Conservation (phyloP, 148 eudicot genomes). For the Suaeda aralocaspica region DNA sequence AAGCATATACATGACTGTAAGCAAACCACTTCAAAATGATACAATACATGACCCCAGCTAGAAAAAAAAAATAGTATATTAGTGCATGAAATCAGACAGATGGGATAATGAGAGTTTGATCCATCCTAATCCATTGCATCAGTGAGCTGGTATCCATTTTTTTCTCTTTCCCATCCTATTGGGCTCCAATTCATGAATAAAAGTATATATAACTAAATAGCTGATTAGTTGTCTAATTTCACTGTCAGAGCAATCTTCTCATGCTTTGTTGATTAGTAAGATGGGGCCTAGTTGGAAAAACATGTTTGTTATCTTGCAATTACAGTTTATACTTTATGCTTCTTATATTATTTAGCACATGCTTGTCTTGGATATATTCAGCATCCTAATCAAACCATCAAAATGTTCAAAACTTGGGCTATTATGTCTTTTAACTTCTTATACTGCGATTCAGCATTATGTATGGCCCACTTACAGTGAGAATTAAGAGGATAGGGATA, state of each 20-base stretch:
- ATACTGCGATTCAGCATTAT: neutral
- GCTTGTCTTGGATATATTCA: too few relatives aligned
- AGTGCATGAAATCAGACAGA: neutral
- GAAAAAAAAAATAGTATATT: neutral
- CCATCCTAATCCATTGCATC: neutral
- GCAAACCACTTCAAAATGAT: neutral
- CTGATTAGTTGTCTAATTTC: neutral
- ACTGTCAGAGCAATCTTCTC: neutral
- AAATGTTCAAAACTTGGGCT: too few relatives aligned
- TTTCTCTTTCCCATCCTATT: too few relatives aligned
- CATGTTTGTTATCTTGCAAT: too few relatives aligned
- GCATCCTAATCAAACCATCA: too few relatives aligned
- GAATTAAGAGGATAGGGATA: slow-evolving; percentile 54
- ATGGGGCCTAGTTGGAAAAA: too few relatives aligned
- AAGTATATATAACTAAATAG: too few relatives aligned
- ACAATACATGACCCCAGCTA: neutral
- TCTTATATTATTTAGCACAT: too few relatives aligned
- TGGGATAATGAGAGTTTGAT: neutral
- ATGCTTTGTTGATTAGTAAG: too few relatives aligned
- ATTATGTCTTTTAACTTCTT: neutral
- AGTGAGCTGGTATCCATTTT: neutral
- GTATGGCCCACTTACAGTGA: slow-evolving; percentile 60
- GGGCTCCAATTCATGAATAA: too few relatives aligned
- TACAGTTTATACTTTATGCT: too few relatives aligned
- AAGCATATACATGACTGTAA: neutral